Conservation (phyloP, 495 filamentous ascomycete species). For the Trichocladium uniseriatum region DNA sequence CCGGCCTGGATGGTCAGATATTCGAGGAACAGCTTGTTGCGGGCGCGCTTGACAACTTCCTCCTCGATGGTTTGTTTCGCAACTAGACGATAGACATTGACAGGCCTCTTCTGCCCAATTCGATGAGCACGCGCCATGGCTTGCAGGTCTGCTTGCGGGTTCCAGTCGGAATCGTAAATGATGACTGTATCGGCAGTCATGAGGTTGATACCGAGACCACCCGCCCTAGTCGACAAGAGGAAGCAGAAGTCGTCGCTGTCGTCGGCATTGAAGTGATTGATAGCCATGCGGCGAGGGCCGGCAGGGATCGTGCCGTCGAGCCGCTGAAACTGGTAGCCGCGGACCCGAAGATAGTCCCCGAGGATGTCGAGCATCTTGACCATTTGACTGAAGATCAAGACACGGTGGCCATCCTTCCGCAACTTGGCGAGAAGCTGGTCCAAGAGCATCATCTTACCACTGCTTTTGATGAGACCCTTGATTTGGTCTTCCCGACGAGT, state of each 20-base stretch:
- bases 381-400: slow-evolving; percentile 99
- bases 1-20: slow-evolving; percentile 95
- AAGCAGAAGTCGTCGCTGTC: slow-evolving; percentile 94
- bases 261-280: slow-evolving; percentile 95
- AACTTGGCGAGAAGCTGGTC: slow-evolving; percentile 88
- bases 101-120: slow-evolving; percentile 91
- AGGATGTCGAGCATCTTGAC: slow-evolving; percentile 97
- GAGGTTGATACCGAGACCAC: slow-evolving; percentile 93
- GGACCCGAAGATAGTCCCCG: slow-evolving; percentile 80
- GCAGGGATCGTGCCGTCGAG: slow-evolving; percentile 92
- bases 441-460: slow-evolving; percentile 98
- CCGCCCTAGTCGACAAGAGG: slow-evolving; percentile 86
- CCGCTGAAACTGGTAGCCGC: slow-evolving; percentile 84
- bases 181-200: slow-evolving; percentile 99
- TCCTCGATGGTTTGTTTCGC: slow-evolving; percentile 98
- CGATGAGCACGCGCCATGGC: slow-evolving; percentile 97
- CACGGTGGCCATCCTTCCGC: slow-evolving; percentile 83
- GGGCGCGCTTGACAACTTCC: slow-evolving; percentile 87
- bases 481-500: slow-evolving; percentile 76
- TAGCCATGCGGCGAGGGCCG: slow-evolving; percentile 73
- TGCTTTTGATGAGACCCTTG: slow-evolving; percentile 84
- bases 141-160: slow-evolving; percentile 94
- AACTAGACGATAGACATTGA: slow-evolving; percentile 89
- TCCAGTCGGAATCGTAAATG: slow-evolving; percentile 98
- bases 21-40: slow-evolving; percentile 97